These are phyloP conservation scores for Alternaria novae-zelandiae DNA, from an alignment of 2,329 filamentous ascomycete species.

Conservation along the genomic window DNA sequence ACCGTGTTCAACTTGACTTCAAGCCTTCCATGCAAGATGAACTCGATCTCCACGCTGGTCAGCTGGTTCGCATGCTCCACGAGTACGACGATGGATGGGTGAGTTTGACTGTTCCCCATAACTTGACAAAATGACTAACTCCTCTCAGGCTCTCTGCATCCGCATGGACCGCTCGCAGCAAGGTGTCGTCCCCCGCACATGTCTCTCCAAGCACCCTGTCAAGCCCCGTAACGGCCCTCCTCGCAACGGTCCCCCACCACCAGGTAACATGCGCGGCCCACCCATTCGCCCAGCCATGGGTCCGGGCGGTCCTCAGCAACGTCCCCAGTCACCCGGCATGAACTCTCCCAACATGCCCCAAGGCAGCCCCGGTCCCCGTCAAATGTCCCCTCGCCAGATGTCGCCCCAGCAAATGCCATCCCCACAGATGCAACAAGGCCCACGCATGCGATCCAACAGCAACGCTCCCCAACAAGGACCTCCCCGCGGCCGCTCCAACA, in stretches of 20 bases:
- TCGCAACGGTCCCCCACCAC: conserved; percentile 49
- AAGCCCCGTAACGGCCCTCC: conserved; percentile 73
- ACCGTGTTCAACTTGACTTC: conserved; percentile 95
- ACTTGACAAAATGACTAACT: conserved; percentile 10
- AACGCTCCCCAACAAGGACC: conserved; percentile 42
- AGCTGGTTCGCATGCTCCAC: conserved; percentile 86
- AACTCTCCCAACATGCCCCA: conserved; percentile 54
- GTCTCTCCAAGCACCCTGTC: conserved; percentile 87
- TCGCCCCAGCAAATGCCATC: conserved; percentile 22
- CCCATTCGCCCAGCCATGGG: conserved; percentile 40
- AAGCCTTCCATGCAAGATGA: conserved; percentile 92
- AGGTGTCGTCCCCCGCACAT: conserved; percentile 92
- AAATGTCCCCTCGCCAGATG: conserved; percentile 35
- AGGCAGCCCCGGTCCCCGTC: conserved; percentile 45
- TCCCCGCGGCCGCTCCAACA: conserved; percentile 43
- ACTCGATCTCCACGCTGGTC: conserved; percentile 78
- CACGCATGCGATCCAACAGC: conserved; percentile 45
- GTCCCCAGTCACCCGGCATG: conserved; percentile 56
- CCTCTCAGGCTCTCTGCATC: conserved; percentile 79
- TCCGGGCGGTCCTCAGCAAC: conserved; percentile 41
- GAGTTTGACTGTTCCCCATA: conserved; percentile 51
- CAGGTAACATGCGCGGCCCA: conserved; percentile 38
- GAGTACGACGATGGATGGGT: conserved; percentile 99
- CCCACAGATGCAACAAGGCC: conserved; percentile 15
- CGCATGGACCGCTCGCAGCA: conserved; percentile 88